Percentiles rank a stretch among this genome's conserved stretches.
These are phyloP conservation scores for Xylariomycetidae sp. DNA, from an alignment of 2,329 filamentous ascomycete species.

Conservation along the genomic window DNA sequence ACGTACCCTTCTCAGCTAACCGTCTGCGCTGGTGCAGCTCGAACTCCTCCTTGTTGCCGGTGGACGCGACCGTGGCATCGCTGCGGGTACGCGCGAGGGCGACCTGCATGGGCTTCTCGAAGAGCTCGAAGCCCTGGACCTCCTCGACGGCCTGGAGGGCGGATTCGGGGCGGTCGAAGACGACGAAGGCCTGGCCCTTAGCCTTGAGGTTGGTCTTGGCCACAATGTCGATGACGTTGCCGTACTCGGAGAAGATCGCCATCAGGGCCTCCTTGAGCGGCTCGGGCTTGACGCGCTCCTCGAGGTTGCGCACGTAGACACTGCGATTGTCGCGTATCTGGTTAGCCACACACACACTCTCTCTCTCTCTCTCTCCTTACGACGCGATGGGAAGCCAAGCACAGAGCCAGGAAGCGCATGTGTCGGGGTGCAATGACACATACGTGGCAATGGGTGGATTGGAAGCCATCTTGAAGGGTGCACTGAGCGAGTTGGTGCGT, in stretches of 20 bases:
- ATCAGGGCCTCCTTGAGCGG: slow-evolving; percentile 65
- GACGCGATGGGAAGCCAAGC: slow-evolving; percentile 5
- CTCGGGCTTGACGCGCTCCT: slow-evolving; percentile 84
- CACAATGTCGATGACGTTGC: slow-evolving; percentile 75
- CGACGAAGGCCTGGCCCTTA: slow-evolving; percentile 92
- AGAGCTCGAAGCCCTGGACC: slow-evolving; percentile 86
- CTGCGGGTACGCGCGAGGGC: slow-evolving; percentile 77
- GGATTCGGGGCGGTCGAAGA: slow-evolving; percentile 78
- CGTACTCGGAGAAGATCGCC: slow-evolving; percentile 83
- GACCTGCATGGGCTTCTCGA: slow-evolving; percentile 83
- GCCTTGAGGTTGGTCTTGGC: slow-evolving; percentile 86
- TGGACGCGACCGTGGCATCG: slow-evolving; percentile 75
- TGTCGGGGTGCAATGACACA: slow-evolving; percentile 70
- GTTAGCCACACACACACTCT: too few relatives aligned
- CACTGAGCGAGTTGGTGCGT: not conserved
- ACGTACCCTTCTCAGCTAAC: slow-evolving; percentile 80
- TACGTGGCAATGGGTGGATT: slow-evolving; percentile 55
- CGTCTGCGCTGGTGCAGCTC: slow-evolving; percentile 81
- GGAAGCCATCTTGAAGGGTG: slow-evolving; percentile 26
- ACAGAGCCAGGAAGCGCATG: slow-evolving; percentile 29
- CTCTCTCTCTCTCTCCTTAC: too few relatives aligned
- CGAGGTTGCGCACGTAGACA: slow-evolving; percentile 74
- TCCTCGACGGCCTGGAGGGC: slow-evolving; percentile 79
- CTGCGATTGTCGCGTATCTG: slow-evolving; percentile 33
- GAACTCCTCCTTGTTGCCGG: slow-evolving; percentile 72